Base-by-base conservation (phyloP, 768 basidiomycete genomes). In the Russula abietina region DNA sequence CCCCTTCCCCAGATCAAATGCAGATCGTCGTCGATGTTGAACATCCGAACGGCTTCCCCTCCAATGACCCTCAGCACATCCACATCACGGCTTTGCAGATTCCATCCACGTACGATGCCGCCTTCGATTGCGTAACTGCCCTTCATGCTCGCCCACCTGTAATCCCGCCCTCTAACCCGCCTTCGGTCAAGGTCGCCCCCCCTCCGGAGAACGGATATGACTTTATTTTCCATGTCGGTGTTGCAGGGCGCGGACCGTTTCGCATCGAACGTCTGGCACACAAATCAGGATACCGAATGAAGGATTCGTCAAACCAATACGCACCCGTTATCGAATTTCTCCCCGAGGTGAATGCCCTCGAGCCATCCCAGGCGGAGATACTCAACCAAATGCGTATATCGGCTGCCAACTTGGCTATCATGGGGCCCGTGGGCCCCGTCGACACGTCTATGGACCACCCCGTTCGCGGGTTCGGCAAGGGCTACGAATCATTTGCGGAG, bases 171-270 rank as follows among this genome's bases (percentile, higher is more conserved):
- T 55, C 65, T 4, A 59, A 57, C 32, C 61, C 60, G n/a, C 61
- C 55, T 11, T 74, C 80, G 16, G 69, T 78, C 0, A 75, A 78
- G 5, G 66, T 78, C 32, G 72, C 79, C 2, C 79, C 81, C 0
- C 67, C 71, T 12, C 78, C 79, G n/a, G 72, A 74, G 32, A 72
- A 72, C 51, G 85, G 85, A 30, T 89, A 84, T 68, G 88, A 89
- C 68, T 82, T 89, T 65, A 80, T 89, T 55, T 81, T 89, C 67
- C 87, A 89, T 65, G 77, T 89, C 38, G 88, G 87, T 2, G 81
- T 86, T 22, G 87, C 86, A 8, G 83, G 84, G n/a, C 78, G 85
- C 11, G 87, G 88, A 0, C 79, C 83, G 0, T 70, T 88, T 56
- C 78, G 85, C n/a, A 78, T 89, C 77, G 87, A 89, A 69, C 77